Percentiles rank a stretch among this genome's conserved stretches.
These are phyloP conservation scores for Colletotrichum acutatum DNA, from an alignment of 2,329 filamentous ascomycete species.

Conservation along the genomic window DNA sequence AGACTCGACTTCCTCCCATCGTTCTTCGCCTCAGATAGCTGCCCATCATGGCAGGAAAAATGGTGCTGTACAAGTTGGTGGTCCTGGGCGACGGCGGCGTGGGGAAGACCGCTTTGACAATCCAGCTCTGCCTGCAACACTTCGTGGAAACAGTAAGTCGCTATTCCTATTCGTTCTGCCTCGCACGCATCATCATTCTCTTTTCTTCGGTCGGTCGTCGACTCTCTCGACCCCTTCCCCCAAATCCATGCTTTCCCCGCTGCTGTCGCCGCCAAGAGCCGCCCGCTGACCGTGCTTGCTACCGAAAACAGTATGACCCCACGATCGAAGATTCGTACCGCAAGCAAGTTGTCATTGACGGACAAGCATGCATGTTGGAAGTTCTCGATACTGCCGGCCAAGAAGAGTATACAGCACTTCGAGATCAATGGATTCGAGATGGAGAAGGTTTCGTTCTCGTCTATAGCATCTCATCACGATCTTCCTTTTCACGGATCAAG, in stretches of 20 bases:
- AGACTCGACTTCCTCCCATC: conserved; percentile 29
- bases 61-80: conserved; percentile 96
- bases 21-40: conserved; percentile 34
- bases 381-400: conserved; percentile 97
- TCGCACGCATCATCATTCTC: conserved; percentile 1
- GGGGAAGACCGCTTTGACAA: conserved; percentile 92
- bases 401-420: conserved; percentile 96
- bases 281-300: conserved; percentile 27
- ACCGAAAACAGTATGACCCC: conserved; percentile 75
- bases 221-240: conserved; percentile 17
- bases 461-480: conserved; percentile 97
- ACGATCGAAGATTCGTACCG: conserved; percentile 91
- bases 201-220: background rate
- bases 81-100: conserved; percentile 94
- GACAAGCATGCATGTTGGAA: conserved; percentile 96
- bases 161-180: background rate
- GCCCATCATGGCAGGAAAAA: conserved; percentile 83
- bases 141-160: conserved; percentile 89
- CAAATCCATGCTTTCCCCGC: conserved; percentile 24
- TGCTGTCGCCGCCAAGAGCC: conserved; percentile 33
- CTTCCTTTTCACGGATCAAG: conserved; percentile 94
- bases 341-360: conserved; percentile 93
- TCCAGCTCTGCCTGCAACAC: conserved; percentile 97
- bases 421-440: conserved; percentile 98
- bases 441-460: conserved; percentile 98